These are phyloP conservation scores for Teratosphaeria zuluensis DNA, from an alignment of 2,329 filamentous ascomycete genomes.

Conservation along the genomic window DNA sequence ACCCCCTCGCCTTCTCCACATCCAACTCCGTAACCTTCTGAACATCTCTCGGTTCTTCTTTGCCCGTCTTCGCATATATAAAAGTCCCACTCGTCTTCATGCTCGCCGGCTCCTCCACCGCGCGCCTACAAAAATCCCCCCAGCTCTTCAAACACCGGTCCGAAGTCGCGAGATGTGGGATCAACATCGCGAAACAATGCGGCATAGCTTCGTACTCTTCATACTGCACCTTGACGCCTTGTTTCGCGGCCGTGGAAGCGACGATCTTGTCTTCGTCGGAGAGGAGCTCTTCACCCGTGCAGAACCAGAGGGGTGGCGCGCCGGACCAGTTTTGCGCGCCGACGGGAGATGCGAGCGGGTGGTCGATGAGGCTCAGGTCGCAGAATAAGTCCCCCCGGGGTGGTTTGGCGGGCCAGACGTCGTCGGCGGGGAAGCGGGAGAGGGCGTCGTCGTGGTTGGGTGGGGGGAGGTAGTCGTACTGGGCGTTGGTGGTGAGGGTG, in stretches of 20 bases:
- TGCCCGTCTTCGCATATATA: conserved; percentile 21
- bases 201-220: conserved; percentile 75
- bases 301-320: conserved; percentile 57
- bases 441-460: conserved; percentile 26
- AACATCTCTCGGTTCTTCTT: conserved; percentile 19
- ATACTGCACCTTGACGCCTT: conserved; percentile 54
- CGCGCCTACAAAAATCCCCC: conserved; percentile 20
- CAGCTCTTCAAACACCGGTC: conserved; percentile 29
- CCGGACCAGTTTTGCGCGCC: conserved; percentile 49
- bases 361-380: conserved; percentile 36
- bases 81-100: conserved; percentile 22
- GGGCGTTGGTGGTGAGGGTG: conserved; percentile 42
- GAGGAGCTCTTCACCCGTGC: conserved; percentile 62
- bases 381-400: conserved; percentile 40
- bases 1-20: conserved; percentile 19
- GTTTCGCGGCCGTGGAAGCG: conserved; percentile 44
- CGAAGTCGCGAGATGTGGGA: conserved; percentile 25
- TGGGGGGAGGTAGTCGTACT: conserved; percentile 56
- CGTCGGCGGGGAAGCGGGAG: conserved; percentile 38
- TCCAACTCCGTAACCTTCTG: conserved; percentile 9
- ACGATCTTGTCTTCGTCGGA: conserved; percentile 57
- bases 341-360: conserved; percentile 60
- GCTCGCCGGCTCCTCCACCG: conserved; percentile 17
- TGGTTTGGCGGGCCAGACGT: conserved; percentile 36
- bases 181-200: conserved; percentile 50